phyloP scores from a whole-genome alignment of 257 asterid species.

The Solanum microdontum region DNA sequence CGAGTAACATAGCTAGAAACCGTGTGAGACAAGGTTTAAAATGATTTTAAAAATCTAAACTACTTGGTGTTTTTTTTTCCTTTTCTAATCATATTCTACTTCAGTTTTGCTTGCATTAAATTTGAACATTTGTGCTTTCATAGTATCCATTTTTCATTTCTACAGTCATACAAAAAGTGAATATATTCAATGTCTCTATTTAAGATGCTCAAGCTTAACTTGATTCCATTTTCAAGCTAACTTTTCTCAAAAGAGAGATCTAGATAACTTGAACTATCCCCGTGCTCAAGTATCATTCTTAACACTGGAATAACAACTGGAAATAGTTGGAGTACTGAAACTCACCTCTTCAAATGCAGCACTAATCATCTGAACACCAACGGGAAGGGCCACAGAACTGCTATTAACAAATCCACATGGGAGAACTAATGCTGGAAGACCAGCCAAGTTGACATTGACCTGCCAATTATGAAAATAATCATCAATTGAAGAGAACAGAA shows the following conservation, averaged over 20 bases:
- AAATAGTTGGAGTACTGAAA: neutral
- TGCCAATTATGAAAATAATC: slow-evolving; percentile 14
- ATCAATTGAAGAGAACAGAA: neutral
- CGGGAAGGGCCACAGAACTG: slow-evolving; percentile 51
- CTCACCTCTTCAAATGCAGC: slow-evolving; percentile 81
- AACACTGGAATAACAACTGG: neutral
- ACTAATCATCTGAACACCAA: slow-evolving; percentile 92
- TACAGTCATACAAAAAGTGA: neutral
- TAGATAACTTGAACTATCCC: neutral
- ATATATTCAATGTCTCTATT: neutral
- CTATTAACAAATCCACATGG: slow-evolving; percentile 81
- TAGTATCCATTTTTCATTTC: neutral
- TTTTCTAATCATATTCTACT: neutral
- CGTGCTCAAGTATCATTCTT: neutral
- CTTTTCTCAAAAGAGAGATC: neutral
- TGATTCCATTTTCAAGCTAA: neutral
- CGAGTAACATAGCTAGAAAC: neutral
- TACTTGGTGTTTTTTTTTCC: neutral
- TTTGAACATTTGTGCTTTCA: neutral
- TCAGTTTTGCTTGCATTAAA: neutral
- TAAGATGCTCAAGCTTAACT: neutral
- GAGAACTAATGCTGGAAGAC: slow-evolving; percentile 92
- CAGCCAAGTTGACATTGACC: slow-evolving; percentile 98
- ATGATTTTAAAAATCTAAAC: neutral
- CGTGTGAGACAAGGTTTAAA: neutral